These are phyloP conservation scores for Mycena haematopus DNA, from an alignment of 768 basidiomycete species.

Conservation along the genomic window DNA sequence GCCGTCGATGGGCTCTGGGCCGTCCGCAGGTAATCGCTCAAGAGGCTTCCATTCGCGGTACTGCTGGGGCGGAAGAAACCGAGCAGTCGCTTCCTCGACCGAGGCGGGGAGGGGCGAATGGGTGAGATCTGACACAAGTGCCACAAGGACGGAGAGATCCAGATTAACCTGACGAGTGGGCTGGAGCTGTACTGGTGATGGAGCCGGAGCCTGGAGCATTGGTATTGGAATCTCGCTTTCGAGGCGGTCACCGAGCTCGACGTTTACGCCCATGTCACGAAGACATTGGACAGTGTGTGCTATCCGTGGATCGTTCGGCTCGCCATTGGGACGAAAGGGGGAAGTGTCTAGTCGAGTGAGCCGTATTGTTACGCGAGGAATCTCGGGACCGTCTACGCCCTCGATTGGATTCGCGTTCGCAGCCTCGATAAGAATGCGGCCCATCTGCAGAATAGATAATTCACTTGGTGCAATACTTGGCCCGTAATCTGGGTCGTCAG, in stretches of 20 bases:
- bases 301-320: slow-evolving; percentile 60
- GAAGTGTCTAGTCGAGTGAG: slow-evolving; percentile 72
- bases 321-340: slow-evolving; percentile 32
- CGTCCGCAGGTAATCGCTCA: slow-evolving; percentile 2
- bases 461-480: slow-evolving; percentile 55
- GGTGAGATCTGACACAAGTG: slow-evolving; percentile 81
- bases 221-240: slow-evolving; percentile 35
- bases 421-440: slow-evolving; percentile 66
- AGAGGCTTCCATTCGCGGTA: slow-evolving; percentile 65
- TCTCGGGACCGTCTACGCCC: slow-evolving; percentile 35
- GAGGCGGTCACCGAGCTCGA: slow-evolving; percentile 68
- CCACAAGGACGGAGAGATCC: slow-evolving; percentile 85
- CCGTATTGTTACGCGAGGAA: slow-evolving; percentile 63
- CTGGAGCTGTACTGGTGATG: slow-evolving; percentile 34
- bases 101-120: slow-evolving; percentile 70
- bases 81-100: slow-evolving; percentile 61
- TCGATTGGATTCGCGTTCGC: slow-evolving; percentile 63
- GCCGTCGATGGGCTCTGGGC: slow-evolving; percentile 24
- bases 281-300: slow-evolving; percentile 62
- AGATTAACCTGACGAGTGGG: slow-evolving; percentile 75
- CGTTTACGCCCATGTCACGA: slow-evolving; percentile 65
- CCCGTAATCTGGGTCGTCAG: slow-evolving; percentile 41
- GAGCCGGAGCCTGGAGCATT: slow-evolving; percentile 5
- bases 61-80: slow-evolving; percentile 67
- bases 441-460: slow-evolving; percentile 75